Evolutionary conservation across 1,284 basidiomycete genomes (phyloP).

Genomic region (Tilletia caries): DNA sequence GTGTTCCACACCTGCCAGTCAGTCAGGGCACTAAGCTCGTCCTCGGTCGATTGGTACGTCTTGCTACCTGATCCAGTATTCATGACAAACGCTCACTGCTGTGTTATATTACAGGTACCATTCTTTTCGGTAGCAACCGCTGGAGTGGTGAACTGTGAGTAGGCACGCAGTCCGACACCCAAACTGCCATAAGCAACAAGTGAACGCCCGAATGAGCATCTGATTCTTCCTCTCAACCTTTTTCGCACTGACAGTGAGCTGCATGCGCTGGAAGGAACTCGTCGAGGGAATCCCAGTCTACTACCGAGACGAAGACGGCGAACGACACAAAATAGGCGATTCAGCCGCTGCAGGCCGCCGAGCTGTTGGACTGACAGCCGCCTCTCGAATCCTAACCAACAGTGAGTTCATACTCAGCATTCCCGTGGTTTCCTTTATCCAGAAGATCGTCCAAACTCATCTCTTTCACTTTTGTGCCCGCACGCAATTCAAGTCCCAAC

Average conservation of each 20-base stretch:
- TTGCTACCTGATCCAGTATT: too few species aligned
- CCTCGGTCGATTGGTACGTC: constrained; percentile 55
- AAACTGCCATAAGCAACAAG: neutral
- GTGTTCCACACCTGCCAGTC: constrained; percentile 55
- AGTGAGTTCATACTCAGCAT: constrained; percentile 52
- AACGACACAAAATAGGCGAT: constrained; percentile 56
- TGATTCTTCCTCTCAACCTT: too few species aligned
- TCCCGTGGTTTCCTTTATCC: neutral
- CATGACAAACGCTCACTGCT: too few species aligned
- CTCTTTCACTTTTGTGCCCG: too few species aligned
- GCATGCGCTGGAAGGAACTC: constrained; percentile 63
- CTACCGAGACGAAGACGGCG: constrained; percentile 40
- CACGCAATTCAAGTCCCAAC: too few species aligned
- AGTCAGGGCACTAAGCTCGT: constrained; percentile 28
- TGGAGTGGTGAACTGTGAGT: constrained; percentile 30
- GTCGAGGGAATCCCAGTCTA: constrained; percentile 59
- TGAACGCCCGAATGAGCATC: neutral
- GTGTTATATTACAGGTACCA: constrained; percentile 33
- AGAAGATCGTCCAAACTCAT: neutral
- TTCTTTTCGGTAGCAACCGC: constrained; percentile 58
- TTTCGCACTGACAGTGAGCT: constrained; percentile 46
- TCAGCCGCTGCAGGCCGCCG: constrained; percentile 56
- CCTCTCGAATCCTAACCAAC: constrained; percentile 59
- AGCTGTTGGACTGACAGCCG: constrained; percentile 60
- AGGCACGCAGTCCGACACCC: neutral